Percentiles rank a stretch among this genome's conserved stretches.
These are phyloP conservation scores for Camellia sinensis DNA, from an alignment of 148 eudicot species.

Conservation along the genomic window DNA sequence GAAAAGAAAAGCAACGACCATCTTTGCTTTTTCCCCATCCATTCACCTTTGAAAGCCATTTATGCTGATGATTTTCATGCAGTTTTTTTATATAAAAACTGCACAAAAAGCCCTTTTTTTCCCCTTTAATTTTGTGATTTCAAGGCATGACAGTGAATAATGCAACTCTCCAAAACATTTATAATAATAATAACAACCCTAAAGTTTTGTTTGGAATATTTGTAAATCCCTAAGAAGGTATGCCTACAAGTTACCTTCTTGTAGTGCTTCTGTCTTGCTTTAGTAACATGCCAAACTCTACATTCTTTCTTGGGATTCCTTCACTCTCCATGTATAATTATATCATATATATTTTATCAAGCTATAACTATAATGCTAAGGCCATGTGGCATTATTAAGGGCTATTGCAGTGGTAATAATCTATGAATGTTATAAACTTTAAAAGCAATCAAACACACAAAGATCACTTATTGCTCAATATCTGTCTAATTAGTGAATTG, in stretches of 20 bases:
- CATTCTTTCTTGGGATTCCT: constrained; percentile 49
- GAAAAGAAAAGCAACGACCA: constrained; percentile 14
- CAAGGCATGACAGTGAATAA: constrained; percentile 23
- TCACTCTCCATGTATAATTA: constrained; percentile 22
- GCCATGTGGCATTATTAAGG: neutral
- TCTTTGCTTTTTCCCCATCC: constrained; percentile 18
- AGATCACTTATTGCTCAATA: neutral
- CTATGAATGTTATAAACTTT: constrained; percentile 1
- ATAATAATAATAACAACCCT: constrained; percentile 10
- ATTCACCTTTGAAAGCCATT: constrained; percentile 14
- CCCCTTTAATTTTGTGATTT: constrained; percentile 13
- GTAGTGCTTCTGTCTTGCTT: constrained; percentile 29
- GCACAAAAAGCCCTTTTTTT: constrained; percentile 10
- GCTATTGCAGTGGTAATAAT: neutral
- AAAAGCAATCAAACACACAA: neutral
- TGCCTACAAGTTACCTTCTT: constrained; percentile 25
- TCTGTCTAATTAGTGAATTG: neutral
- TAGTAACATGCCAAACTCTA: constrained; percentile 46
- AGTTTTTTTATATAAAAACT: constrained; percentile 14
- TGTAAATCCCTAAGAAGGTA: constrained; percentile 41
- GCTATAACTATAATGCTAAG: constrained; percentile 4
- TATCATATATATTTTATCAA: constrained; percentile 4
- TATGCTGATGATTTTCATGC: constrained; percentile 37
- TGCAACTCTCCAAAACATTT: constrained; percentile 15
- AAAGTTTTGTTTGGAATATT: constrained; percentile 36